phyloP scores from a whole-genome alignment of 768 basidiomycete species.

The Rhodotorula sphaerocarpa region DNA sequence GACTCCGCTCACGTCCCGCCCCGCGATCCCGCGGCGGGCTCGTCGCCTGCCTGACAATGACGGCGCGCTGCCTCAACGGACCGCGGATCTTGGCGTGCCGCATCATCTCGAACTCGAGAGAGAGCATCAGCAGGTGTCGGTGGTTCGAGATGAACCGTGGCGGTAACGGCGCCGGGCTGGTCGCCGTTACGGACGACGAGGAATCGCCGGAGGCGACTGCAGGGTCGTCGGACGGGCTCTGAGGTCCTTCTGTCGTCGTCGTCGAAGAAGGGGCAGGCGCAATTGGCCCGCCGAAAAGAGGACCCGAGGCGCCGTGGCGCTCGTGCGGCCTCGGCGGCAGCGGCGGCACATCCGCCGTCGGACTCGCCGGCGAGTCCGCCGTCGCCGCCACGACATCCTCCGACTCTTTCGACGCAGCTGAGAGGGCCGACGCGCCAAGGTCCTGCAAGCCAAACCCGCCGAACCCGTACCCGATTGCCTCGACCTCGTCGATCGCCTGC shows the following conservation, averaged over 20 bases:
- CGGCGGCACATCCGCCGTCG: constrained; percentile 1
- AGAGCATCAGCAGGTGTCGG: constrained; percentile 32
- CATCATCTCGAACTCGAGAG: constrained; percentile 35
- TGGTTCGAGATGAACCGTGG: constrained; percentile 32
- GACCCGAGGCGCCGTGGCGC: too few relatives aligned
- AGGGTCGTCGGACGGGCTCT: too few relatives aligned
- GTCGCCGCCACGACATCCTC: too few relatives aligned
- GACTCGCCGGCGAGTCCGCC: not conserved
- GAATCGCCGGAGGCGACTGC: too few relatives aligned
- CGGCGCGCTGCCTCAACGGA: constrained; percentile 26
- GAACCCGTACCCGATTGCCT: not conserved
- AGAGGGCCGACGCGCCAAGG: not conserved
- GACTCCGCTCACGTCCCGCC: not conserved
- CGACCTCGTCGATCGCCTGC: constrained; percentile 1
- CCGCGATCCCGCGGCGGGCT: not conserved
- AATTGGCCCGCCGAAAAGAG: not conserved
- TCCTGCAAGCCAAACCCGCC: not conserved
- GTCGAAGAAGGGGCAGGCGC: too few relatives aligned
- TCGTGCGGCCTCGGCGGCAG: not conserved
- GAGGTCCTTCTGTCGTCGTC: too few relatives aligned
- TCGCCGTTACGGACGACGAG: not conserved
- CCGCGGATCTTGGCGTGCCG: constrained; percentile 29
- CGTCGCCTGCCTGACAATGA: constrained; percentile 18
- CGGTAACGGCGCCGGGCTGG: not conserved
- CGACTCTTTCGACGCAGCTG: not conserved